These are phyloP conservation scores for Cicer chorassanicum DNA, from an alignment of 306 rosid genomes.

Conservation along the genomic window DNA sequence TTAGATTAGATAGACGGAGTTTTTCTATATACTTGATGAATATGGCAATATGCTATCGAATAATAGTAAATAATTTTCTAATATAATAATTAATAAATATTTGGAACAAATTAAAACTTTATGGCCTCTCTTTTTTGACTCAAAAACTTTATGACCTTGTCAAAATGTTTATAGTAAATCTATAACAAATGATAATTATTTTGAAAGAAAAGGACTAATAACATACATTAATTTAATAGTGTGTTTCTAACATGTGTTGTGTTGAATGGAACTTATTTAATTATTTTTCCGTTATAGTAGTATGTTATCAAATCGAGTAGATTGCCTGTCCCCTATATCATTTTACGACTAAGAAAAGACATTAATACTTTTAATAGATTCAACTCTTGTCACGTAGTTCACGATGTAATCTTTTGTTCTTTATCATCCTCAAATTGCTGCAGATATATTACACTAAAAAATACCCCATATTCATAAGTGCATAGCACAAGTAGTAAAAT, in stretches of 20 bases:
- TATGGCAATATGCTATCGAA: neutral
- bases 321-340: constrained; percentile 51
- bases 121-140: too few species aligned
- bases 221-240: constrained; percentile 22
- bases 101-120: neutral
- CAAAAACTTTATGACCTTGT: too few species aligned
- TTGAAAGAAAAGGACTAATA: constrained; percentile 11
- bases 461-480: neutral
- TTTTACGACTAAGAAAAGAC: constrained; percentile 29
- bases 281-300: constrained; percentile 14
- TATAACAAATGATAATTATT: neutral
- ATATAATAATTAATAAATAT: neutral
- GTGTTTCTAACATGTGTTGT: constrained; percentile 26
- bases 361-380: constrained; percentile 30
- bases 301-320: constrained; percentile 42
- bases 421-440: neutral
- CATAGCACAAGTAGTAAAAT: neutral
- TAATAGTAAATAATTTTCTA: neutral
- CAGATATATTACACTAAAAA: constrained; percentile 10
- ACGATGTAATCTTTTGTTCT: constrained; percentile 31
- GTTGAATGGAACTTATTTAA: neutral
- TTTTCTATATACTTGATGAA: too few species aligned
- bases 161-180: too few species aligned
- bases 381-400: constrained; percentile 45
- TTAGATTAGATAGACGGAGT: neutral